Conservation (phyloP, 78 protist genomes). For the slime mould (Dictyostelium discoideum) region dicty_2.7 NC_007088.5:5536501-5537000, state of each 20-base stretch:
- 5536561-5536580: not conserved
- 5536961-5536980: conserved; percentile 25
- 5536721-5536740: not conserved
- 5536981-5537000: conserved; percentile 23
- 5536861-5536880: not conserved
- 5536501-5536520: too few relatives aligned
- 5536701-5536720: not conserved
- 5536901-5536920: not conserved
- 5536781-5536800: not conserved
- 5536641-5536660: not conserved
- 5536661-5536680: conserved; percentile 26
- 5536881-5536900: not conserved
- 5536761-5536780: not conserved
- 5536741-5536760: not conserved
- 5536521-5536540: too few relatives aligned
- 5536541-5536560: too few relatives aligned
- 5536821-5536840: not conserved
- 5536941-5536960: not conserved
- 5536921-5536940: not conserved
- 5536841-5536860: not conserved
- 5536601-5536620: not conserved
- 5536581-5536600: not conserved
- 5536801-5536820: not conserved
- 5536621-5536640: too few relatives aligned
- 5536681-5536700: not conserved